Percentiles rank a stretch among this genome's conserved stretches.
These are phyloP conservation scores for Oryza coarctata DNA, from an alignment of 176 grass and related monocot species.

Conservation along the genomic window DNA sequence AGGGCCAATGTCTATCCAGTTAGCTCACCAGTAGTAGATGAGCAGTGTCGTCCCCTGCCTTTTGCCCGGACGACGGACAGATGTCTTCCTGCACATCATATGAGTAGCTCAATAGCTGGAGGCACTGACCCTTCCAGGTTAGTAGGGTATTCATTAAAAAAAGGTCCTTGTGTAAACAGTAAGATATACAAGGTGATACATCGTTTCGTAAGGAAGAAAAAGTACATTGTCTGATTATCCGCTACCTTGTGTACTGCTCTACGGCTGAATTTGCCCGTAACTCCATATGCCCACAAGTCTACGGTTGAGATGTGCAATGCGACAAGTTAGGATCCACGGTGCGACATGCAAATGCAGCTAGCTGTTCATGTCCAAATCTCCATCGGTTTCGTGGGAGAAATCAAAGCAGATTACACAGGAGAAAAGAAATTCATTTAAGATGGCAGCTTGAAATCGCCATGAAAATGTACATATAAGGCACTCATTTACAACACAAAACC, in stretches of 20 bases:
- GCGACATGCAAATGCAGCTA: neutral
- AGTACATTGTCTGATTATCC: neutral
- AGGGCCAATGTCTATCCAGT: slow-evolving; percentile 1
- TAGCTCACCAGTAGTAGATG: no score
- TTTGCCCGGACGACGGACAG: no score
- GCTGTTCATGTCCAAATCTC: neutral
- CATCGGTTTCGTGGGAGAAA: neutral
- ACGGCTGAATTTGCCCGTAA: neutral
- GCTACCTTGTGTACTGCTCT: neutral
- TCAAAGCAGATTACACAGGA: neutral
- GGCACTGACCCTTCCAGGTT: neutral
- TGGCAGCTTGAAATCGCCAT: neutral
- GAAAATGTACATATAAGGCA: neutral
- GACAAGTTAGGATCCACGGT: no score
- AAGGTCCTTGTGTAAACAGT: neutral
- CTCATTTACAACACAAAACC: neutral
- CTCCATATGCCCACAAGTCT: no score
- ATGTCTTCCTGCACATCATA: neutral
- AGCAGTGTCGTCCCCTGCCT: neutral
- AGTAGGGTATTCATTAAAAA: neutral
- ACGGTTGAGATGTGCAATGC: no score
- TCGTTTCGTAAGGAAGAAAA: neutral
- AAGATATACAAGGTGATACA: neutral
- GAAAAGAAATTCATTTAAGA: neutral
- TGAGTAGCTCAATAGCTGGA: neutral